Evolutionary conservation across 495 filamentous ascomycete genomes (phyloP).

Genomic region (Acidiella bohemica): DNA sequence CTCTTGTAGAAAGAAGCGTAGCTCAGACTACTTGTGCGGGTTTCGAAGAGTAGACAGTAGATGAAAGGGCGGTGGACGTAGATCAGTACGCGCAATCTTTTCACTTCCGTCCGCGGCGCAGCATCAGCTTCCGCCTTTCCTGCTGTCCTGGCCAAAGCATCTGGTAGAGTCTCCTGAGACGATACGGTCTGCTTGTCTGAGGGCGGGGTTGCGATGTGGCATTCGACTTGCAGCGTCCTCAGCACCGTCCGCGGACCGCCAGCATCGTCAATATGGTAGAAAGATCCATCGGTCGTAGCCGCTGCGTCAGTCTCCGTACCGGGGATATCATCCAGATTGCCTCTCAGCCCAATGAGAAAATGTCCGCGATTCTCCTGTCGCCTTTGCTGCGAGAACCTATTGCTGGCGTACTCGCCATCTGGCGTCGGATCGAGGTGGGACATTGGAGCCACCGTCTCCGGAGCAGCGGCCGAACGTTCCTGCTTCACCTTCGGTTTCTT

Average conservation of each 20-base stretch:
- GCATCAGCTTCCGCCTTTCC: neutral
- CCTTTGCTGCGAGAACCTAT: conserved; percentile 22
- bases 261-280: conserved; percentile 29
- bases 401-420: conserved; percentile 22
- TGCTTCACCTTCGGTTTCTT: neutral
- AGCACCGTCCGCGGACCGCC: conserved; percentile 34
- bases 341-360: conserved; percentile 59
- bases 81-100: conserved; percentile 57
- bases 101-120: conserved; percentile 8
- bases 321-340: conserved; percentile 39
- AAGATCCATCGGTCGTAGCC: conserved; percentile 28
- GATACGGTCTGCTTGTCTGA: neutral
- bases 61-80: conserved; percentile 75
- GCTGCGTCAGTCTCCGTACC: conserved; percentile 20
- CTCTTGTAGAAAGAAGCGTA: conserved; percentile 61
- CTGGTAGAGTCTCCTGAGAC: neutral
- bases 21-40: conserved; percentile 50
- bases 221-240: conserved; percentile 38
- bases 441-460: conserved; percentile 5
- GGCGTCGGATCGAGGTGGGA: conserved; percentile 28
- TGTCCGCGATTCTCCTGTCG: conserved; percentile 36
- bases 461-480: neutral
- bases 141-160: neutral
- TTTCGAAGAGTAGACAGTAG: conserved; percentile 76
- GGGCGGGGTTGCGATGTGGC: neutral